phyloP scores from a whole-genome alignment of 1,284 basidiomycete genomes.

The Pseudozyma sp. region DNA sequence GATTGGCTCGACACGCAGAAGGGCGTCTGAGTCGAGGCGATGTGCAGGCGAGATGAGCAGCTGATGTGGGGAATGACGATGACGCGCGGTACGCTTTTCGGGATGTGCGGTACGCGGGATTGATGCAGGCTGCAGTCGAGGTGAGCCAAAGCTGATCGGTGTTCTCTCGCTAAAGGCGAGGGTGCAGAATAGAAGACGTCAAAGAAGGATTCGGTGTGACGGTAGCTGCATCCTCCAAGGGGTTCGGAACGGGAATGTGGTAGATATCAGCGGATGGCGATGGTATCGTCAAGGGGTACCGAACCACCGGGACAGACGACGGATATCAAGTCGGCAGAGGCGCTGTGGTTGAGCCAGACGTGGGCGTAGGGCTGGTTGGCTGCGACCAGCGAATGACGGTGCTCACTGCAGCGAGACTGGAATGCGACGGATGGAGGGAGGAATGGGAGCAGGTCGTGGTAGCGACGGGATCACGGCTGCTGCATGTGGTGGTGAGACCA shows the following conservation, averaged over 20 bases:
- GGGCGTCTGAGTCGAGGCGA: too few relatives aligned
- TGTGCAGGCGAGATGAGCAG: background rate
- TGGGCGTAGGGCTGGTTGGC: background rate
- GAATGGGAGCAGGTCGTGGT: background rate
- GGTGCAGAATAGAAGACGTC: constrained; percentile 5
- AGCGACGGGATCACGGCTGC: background rate
- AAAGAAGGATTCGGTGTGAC: background rate
- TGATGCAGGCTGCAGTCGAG: constrained; percentile 9
- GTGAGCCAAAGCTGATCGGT: background rate
- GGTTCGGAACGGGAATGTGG: constrained; percentile 36
- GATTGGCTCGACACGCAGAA: background rate
- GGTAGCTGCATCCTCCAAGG: constrained; percentile 19
- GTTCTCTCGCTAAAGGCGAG: constrained; percentile 21
- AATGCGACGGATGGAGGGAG: constrained; percentile 13
- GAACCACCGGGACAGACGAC: background rate
- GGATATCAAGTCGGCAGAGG: background rate
- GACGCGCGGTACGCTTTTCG: background rate
- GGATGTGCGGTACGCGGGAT: background rate
- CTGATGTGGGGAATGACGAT: constrained; percentile 5
- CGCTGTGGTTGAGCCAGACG: background rate
- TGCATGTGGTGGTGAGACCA: too few relatives aligned
- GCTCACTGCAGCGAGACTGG: constrained; percentile 32
- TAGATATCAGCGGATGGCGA: constrained; percentile 6
- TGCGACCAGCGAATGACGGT: constrained; percentile 3
- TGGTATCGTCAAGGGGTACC: background rate